These are phyloP conservation scores for Trametes cinnabarina DNA, from an alignment of 768 basidiomycete species.

Conservation along the genomic window DNA sequence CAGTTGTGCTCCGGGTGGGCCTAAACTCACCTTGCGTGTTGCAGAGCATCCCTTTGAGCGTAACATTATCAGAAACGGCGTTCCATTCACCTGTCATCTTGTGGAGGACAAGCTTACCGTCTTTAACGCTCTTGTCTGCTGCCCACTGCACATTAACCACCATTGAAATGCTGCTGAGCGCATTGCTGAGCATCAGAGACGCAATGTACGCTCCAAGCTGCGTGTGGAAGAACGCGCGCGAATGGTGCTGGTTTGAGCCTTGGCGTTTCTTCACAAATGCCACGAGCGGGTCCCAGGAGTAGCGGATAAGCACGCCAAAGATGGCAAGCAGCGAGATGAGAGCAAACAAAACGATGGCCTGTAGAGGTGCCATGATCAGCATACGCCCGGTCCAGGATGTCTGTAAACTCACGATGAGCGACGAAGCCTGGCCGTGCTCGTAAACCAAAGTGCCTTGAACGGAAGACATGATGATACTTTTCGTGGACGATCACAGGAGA, in stretches of 20 bases:
- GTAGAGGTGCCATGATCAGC: not conserved
- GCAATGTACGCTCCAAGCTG: slow-evolving; percentile 69
- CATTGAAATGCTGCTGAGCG: slow-evolving; percentile 51
- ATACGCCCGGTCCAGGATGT: not conserved
- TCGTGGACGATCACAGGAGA: slow-evolving; percentile 28
- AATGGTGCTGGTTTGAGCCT: slow-evolving; percentile 2
- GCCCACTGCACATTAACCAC: slow-evolving; percentile 53
- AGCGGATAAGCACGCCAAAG: slow-evolving; percentile 46
- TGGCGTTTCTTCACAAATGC: slow-evolving; percentile 25
- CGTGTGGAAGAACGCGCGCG: slow-evolving; percentile 63
- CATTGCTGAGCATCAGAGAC: slow-evolving; percentile 59
- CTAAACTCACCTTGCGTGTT: slow-evolving; percentile 48
- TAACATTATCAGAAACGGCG: not conserved
- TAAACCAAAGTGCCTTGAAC: slow-evolving; percentile 24
- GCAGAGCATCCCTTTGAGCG: slow-evolving; percentile 45
- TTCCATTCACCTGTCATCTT: no score
- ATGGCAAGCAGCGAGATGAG: slow-evolving; percentile 53
- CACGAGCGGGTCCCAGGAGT: slow-evolving; percentile 45
- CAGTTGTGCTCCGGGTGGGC: not conserved
- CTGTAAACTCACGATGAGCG: slow-evolving; percentile 24
- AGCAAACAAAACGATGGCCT: slow-evolving; percentile 53
- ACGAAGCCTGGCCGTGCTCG: slow-evolving; percentile 20
- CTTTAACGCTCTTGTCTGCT: not conserved
- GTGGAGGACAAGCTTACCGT: not conserved
- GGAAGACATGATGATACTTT: slow-evolving; percentile 25